Conservation (phyloP, 768 basidiomycete species). For the Kwoniella pini region DNA sequence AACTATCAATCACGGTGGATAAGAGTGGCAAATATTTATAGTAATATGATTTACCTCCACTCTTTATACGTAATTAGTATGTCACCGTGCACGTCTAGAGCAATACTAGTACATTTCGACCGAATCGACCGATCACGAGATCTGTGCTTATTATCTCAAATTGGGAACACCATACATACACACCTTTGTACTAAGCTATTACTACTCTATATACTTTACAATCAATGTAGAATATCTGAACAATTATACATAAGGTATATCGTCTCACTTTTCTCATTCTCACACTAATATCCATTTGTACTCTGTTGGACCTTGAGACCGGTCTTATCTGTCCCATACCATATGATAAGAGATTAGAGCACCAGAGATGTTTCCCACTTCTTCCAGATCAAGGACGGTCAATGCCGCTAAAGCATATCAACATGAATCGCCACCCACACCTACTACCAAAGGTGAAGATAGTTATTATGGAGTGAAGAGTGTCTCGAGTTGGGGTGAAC, state of each 20-base stretch:
- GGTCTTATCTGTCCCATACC: background rate
- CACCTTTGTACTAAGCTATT: background rate
- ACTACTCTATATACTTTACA: no score
- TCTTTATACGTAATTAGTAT: no score
- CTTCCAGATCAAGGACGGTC: slow-evolving; percentile 11
- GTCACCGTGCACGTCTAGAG: no score
- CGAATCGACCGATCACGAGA: slow-evolving; percentile 8
- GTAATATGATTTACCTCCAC: no score
- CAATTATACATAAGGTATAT: no score
- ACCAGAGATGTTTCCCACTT: slow-evolving; percentile 12
- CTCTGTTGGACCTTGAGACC: no score
- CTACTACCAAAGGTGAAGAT: slow-evolving; percentile 1
- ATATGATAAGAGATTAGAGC: background rate
- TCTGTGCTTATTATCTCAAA: slow-evolving; percentile 4
- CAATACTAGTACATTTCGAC: background rate
- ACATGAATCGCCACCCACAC: slow-evolving; percentile 17
- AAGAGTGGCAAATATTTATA: no score
- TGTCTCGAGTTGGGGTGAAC: slow-evolving; percentile 14
- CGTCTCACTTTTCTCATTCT: no score
- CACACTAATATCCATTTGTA: no score
- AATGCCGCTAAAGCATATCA: slow-evolving; percentile 21
- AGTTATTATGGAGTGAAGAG: slow-evolving; percentile 20
- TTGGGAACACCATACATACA: background rate
- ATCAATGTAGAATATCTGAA: no score
- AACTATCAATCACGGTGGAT: no score